phyloP scores from a whole-genome alignment of 1,284 basidiomycete species.

The Spongispora temasekensis region DNA sequence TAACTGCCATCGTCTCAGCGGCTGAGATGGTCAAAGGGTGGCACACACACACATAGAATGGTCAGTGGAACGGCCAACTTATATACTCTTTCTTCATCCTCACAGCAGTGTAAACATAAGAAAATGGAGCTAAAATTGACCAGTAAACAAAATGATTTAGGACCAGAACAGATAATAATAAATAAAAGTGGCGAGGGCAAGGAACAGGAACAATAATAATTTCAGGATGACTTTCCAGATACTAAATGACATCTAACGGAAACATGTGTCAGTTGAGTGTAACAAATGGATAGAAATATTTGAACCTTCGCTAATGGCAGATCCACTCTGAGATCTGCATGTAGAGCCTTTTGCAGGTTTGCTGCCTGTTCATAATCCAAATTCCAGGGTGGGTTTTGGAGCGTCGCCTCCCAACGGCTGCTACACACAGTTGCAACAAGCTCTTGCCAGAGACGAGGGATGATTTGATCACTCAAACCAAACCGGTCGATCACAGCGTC shows the following conservation, averaged over 20 bases:
- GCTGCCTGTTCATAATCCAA: background rate
- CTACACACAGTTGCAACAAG: background rate
- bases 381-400: background rate
- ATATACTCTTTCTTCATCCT: background rate
- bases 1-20: background rate
- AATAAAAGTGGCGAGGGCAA: too few species aligned
- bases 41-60: too few species aligned
- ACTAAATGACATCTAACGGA: background rate
- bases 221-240: background rate
- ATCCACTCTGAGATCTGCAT: background rate
- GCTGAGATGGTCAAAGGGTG: background rate
- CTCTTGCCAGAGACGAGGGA: background rate
- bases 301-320: background rate
- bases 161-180: background rate
- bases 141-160: background rate
- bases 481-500: constrained; percentile 1
- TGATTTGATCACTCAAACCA: background rate
- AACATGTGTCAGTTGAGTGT: background rate
- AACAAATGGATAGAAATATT: background rate
- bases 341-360: background rate
- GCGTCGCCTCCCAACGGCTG: background rate
- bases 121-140: background rate
- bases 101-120: background rate
- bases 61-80: background rate
- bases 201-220: background rate